Conservation (phyloP, 2,329 filamentous ascomycete genomes). For the Amauroascus niger region DNA sequence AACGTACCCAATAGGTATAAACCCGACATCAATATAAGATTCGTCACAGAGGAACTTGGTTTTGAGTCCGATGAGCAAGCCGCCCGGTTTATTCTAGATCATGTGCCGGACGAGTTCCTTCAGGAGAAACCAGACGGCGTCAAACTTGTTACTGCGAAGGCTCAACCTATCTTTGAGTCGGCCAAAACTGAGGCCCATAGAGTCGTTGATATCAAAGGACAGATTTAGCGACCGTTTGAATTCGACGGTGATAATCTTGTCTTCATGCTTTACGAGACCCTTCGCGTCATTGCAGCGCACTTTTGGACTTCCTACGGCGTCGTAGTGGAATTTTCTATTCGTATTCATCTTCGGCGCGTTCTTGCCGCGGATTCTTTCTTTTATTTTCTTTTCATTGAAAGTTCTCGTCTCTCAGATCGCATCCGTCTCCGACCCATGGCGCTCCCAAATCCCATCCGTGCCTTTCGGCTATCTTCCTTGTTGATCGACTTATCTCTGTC, state of each 20-base stretch:
- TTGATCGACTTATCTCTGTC: neutral
- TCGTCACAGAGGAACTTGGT: conserved; percentile 88
- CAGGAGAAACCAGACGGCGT: conserved; percentile 67
- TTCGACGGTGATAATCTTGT: neutral
- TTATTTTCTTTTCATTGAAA: conserved; percentile 14
- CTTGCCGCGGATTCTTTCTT: conserved; percentile 11
- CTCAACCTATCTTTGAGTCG: conserved; percentile 60
- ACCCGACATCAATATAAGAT: conserved; percentile 76
- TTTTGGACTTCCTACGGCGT: conserved; percentile 16
- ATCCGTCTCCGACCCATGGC: conserved; percentile 2
- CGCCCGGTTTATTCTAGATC: conserved; percentile 77
- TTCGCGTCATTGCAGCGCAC: conserved; percentile 16
- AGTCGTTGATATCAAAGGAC: conserved; percentile 92
- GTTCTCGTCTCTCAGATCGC: neutral
- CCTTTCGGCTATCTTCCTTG: neutral
- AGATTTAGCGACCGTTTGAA: conserved; percentile 48
- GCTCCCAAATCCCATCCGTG: neutral
- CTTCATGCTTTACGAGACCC: neutral
- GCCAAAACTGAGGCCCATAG: conserved; percentile 66
- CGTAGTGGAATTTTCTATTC: neutral
- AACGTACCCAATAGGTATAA: conserved; percentile 60
- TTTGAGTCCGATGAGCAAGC: conserved; percentile 90
- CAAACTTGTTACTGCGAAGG: conserved; percentile 64
- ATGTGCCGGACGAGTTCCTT: conserved; percentile 65
- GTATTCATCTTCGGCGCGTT: conserved; percentile 6